Evolutionary conservation across 805 yeast genomes (phyloP).

Genomic region (Candida parachauliodes): DNA sequence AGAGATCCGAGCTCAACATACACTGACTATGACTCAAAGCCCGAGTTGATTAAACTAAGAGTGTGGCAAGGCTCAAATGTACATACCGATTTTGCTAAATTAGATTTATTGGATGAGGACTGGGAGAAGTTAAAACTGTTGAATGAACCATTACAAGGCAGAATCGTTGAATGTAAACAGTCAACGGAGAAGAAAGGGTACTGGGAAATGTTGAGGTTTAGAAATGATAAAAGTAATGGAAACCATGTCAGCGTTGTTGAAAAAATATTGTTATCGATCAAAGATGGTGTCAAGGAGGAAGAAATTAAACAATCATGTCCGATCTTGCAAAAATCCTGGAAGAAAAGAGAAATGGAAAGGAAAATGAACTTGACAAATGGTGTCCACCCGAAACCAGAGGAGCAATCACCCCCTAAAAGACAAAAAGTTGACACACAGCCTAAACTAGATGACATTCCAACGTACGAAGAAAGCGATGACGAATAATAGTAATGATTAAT

Average conservation of each 20-base stretch:
- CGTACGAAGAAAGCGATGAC: slow-evolving; percentile 40
- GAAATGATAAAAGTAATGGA: slow-evolving; percentile 90
- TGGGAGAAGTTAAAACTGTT: slow-evolving; percentile 73
- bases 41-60: slow-evolving; percentile 54
- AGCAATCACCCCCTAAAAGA: slow-evolving; percentile 8
- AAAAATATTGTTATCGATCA: slow-evolving; percentile 78
- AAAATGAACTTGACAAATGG: slow-evolving; percentile 15
- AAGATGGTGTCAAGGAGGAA: slow-evolving; percentile 79
- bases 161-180: slow-evolving; percentile 82
- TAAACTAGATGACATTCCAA: slow-evolving; percentile 25
- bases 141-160: slow-evolving; percentile 80
- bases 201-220: slow-evolving; percentile 84
- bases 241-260: slow-evolving; percentile 79
- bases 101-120: slow-evolving; percentile 63
- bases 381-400: not conserved
- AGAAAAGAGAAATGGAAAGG: slow-evolving; percentile 47
- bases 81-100: slow-evolving; percentile 64
- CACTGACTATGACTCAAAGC: slow-evolving; percentile 77
- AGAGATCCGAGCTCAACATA: slow-evolving; percentile 70
- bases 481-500: slow-evolving; percentile 10
- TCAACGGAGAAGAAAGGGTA: slow-evolving; percentile 51
- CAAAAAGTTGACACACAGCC: slow-evolving; percentile 9
- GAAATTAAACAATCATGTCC: slow-evolving; percentile 62
- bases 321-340: slow-evolving; percentile 60
- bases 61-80: slow-evolving; percentile 73